These are phyloP conservation scores for Globisporangium barbulae DNA, from an alignment of 352 stramenopile species.

Conservation along the genomic window DNA sequence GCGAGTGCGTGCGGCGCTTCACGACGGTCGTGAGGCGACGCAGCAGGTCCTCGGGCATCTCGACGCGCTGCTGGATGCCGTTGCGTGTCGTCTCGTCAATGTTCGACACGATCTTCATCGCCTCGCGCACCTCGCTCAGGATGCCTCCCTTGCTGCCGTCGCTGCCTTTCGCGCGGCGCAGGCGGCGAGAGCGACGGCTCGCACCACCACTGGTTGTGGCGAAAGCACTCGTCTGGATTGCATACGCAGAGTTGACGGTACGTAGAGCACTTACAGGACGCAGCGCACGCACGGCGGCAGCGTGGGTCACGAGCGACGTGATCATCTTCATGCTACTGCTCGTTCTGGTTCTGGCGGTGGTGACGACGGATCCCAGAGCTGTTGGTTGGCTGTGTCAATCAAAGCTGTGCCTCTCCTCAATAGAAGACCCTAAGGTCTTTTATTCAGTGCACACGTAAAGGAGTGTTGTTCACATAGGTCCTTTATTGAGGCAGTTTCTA, in stretches of 20 bases:
- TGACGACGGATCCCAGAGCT: background rate
- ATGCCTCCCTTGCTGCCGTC: slow-evolving; percentile 14
- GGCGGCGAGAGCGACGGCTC: slow-evolving; percentile 44
- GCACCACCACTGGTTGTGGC: slow-evolving; percentile 5
- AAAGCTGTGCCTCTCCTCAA: background rate
- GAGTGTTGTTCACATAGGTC: background rate
- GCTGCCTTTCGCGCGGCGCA: slow-evolving; percentile 31
- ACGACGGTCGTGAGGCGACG: slow-evolving; percentile 54
- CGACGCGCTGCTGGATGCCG: slow-evolving; percentile 59
- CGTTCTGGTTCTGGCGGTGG: slow-evolving; percentile 3
- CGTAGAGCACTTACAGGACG: slow-evolving; percentile 5
- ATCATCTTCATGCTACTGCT: background rate
- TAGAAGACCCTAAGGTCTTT: slow-evolving; percentile 1
- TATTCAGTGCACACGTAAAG: background rate
- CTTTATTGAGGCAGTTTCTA: background rate
- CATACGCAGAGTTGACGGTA: background rate
- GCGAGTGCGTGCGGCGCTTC: slow-evolving; percentile 70
- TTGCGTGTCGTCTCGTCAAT: slow-evolving; percentile 65
- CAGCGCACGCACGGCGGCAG: background rate
- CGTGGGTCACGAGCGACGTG: slow-evolving; percentile 1
- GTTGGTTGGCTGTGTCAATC: slow-evolving; percentile 7
- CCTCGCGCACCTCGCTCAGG: slow-evolving; percentile 33
- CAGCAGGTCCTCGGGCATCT: slow-evolving; percentile 71
- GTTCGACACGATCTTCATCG: slow-evolving; percentile 44
- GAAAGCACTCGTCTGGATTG: slow-evolving; percentile 11